phyloP scores from a whole-genome alignment of 2,329 filamentous ascomycete species.

The Aureobasidium subglaciale region DNA sequence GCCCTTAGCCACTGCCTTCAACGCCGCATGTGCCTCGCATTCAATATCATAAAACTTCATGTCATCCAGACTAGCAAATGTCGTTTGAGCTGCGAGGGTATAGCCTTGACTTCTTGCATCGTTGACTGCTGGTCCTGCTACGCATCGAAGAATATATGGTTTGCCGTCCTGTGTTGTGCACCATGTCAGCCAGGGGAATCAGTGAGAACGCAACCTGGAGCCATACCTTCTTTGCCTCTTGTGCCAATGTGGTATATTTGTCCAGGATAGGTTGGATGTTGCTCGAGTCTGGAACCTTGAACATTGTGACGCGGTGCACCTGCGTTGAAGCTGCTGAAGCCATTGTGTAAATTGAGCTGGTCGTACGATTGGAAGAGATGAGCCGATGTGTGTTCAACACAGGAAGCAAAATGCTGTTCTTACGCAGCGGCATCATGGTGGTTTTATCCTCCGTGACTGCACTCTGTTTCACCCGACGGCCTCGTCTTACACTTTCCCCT shows the following conservation, averaged over 20 bases:
- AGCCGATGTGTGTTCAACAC: too few species aligned
- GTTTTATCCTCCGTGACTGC: neutral
- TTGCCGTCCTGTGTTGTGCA: conserved; percentile 53
- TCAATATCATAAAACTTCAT: conserved; percentile 63
- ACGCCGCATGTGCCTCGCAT: conserved; percentile 47
- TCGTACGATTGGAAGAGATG: neutral
- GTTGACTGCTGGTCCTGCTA: conserved; percentile 47
- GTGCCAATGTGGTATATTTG: conserved; percentile 37
- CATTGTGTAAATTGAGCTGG: neutral
- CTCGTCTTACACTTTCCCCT: conserved; percentile 9
- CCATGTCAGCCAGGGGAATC: neutral
- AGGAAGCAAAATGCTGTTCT: too few species aligned
- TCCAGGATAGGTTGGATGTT: conserved; percentile 39
- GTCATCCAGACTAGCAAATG: conserved; percentile 59
- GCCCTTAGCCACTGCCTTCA: conserved; percentile 37
- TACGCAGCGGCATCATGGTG: neutral
- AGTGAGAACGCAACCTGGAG: neutral
- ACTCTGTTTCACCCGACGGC: neutral
- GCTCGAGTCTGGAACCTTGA: conserved; percentile 45
- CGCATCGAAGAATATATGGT: conserved; percentile 58
- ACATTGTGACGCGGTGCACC: conserved; percentile 46
- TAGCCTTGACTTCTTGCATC: conserved; percentile 59
- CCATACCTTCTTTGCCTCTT: conserved; percentile 39
- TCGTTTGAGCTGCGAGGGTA: conserved; percentile 56
- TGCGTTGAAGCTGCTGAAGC: conserved; percentile 5